Conservation (phyloP, 345 rosid species). For the Euphorbia pulcherrima region DNA sequence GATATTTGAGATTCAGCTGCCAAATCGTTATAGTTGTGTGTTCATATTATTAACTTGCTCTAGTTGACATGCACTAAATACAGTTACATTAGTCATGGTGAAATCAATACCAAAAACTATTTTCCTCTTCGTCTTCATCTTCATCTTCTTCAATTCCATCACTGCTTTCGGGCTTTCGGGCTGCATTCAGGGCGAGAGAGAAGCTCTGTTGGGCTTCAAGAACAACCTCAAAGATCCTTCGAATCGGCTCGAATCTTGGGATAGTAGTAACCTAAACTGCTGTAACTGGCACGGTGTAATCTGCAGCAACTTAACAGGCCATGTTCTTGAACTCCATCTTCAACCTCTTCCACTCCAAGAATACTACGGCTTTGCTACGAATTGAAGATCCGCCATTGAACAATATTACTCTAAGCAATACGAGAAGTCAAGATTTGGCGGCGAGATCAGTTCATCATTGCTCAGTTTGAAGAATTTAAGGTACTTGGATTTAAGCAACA, state of each 20-base stretch:
- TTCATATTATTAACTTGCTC: neutral
- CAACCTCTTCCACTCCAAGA: neutral
- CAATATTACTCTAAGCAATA: no score
- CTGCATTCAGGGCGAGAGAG: constrained; percentile 19
- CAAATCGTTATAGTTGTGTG: no score
- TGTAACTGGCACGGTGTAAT: constrained; percentile 27
- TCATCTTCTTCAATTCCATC: neutral
- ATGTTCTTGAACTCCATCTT: constrained; percentile 19
- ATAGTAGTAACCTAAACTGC: constrained; percentile 13
- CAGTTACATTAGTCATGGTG: neutral
- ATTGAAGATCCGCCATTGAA: no score
- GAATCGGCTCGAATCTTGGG: constrained; percentile 24
- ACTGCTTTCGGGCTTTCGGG: neutral
- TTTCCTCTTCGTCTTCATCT: neutral
- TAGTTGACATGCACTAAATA: neutral
- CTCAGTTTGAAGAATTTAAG: constrained; percentile 19
- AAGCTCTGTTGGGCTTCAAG: constrained; percentile 24
- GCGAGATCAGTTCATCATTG: constrained; percentile 24
- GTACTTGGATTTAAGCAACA: constrained; percentile 24
- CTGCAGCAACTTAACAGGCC: constrained; percentile 23
- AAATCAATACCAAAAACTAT: neutral
- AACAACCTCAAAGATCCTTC: constrained; percentile 23
- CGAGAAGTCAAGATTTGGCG: constrained; percentile 9
- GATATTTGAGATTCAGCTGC: no score
- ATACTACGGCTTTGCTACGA: neutral